Evolutionary conservation across 2,329 filamentous ascomycete genomes (phyloP).

Genomic region (Stagonosporopsis vannaccii): DNA sequence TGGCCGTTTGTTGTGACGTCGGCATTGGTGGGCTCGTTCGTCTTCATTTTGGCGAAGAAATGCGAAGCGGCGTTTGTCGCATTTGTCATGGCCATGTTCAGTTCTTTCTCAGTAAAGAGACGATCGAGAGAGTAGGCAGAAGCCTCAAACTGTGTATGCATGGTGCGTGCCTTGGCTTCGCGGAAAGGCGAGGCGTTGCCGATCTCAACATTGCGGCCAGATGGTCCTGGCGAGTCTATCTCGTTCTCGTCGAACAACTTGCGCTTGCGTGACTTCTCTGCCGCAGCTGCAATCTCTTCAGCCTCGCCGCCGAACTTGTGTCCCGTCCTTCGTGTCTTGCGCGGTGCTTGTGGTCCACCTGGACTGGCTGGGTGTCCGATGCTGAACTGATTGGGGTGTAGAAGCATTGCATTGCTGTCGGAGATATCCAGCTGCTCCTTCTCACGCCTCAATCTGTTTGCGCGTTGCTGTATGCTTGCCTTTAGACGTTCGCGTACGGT

Average conservation of each 20-base stretch:
- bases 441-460: constrained; percentile 65
- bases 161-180: constrained; percentile 60
- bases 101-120: constrained; percentile 73
- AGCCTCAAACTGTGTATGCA: constrained; percentile 64
- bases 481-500: constrained; percentile 69
- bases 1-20: constrained; percentile 42
- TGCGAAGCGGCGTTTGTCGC: constrained; percentile 66
- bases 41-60: constrained; percentile 64
- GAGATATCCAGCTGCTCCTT: constrained; percentile 73
- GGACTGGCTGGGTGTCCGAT: constrained; percentile 70
- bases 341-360: constrained; percentile 65
- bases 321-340: constrained; percentile 69
- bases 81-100: constrained; percentile 67
- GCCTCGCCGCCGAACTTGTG: constrained; percentile 59
- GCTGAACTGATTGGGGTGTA: constrained; percentile 71
- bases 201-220: constrained; percentile 55
- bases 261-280: constrained; percentile 64
- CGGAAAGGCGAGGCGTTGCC: constrained; percentile 59
- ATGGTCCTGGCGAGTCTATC: constrained; percentile 64
- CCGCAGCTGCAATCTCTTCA: constrained; percentile 56
- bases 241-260: constrained; percentile 66
- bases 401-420: constrained; percentile 69
- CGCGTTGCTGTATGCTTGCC: constrained; percentile 64
- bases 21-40: constrained; percentile 36
- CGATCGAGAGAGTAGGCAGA: constrained; percentile 67